Conservation (phyloP, 805 yeast species). For the Candida rishiriensis region DNA sequence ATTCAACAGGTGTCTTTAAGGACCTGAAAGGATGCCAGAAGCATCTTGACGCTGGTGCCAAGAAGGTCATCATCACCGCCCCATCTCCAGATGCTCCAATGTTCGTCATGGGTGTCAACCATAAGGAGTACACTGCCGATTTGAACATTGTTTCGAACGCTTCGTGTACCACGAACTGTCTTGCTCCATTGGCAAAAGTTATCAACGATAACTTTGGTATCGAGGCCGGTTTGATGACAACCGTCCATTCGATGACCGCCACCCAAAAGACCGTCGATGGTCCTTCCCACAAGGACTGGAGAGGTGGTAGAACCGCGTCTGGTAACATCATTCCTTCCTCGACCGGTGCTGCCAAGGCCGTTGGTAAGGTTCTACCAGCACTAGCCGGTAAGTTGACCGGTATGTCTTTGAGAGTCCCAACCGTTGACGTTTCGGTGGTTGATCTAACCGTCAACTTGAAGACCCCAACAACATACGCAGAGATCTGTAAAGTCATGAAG, state of each 20-base stretch:
- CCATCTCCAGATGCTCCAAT: constrained; percentile 93
- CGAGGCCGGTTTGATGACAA: constrained; percentile 92
- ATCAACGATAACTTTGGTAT: constrained; percentile 82
- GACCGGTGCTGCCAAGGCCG: constrained; percentile 98
- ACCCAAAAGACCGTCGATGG: constrained; percentile 96
- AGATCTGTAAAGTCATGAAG: constrained; percentile 73
- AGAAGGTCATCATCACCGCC: constrained; percentile 92
- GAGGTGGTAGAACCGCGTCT: constrained; percentile 97
- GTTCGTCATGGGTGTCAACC: constrained; percentile 92
- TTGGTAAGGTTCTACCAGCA: constrained; percentile 89
- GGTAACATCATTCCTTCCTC: constrained; percentile 95
- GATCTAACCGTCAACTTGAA: constrained; percentile 82
- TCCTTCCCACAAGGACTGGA: constrained; percentile 97
- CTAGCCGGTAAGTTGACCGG: constrained; percentile 93
- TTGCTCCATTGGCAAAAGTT: constrained; percentile 92
- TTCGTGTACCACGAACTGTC: constrained; percentile 93
- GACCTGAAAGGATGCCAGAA: constrained; percentile 72
- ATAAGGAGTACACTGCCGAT: constrained; percentile 70
- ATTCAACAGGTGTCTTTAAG: constrained; percentile 95
- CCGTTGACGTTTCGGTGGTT: constrained; percentile 89
- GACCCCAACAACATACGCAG: constrained; percentile 75
- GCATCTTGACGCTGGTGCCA: constrained; percentile 88
- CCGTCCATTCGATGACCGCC: constrained; percentile 94
- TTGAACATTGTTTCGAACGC: constrained; percentile 82
- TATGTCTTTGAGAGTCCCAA: constrained; percentile 91